Base-by-base conservation (phyloP, 1,284 basidiomycete species). In the Austroboletus novae-zelandiae region DNA sequence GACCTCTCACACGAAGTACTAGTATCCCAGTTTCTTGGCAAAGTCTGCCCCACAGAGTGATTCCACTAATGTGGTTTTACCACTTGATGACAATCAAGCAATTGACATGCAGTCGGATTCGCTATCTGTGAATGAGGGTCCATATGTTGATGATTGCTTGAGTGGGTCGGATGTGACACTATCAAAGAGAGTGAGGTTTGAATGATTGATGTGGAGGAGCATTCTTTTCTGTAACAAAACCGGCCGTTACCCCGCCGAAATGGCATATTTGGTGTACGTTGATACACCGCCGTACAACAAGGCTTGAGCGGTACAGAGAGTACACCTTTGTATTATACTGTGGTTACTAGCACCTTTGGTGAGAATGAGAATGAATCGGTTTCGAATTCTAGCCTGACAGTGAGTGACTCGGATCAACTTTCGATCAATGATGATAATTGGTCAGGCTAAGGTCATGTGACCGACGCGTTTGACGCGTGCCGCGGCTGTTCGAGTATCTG, bases 21-120 rank as follows among this genome's bases (percentile, higher is more conserved):
- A 65, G 63, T 36, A 68, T 20, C 66, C 63, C n/a, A 54, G 50
- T 34, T 65, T 68, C 34, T 47, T 65, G 53, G 50, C 35, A 14
- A 58, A 63, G 32, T 39, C 51, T n/a, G 25, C 42, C n/a, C 8
- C 17, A 2, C 48, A 52, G n/a, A 45, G 30, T 29, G 50, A 62
- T 23, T 9, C 39, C 11, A 29, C 27, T 23, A 20, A 9, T 13
- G 34, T 53, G 34, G 35, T 47, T 15, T 18, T 63, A n/a, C 51
- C 57, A 1, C 55, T 64, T 27, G 55, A 53, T 17, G 48, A 46
- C 36, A 37, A 34, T 42, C 56, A 31, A 4, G 30, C 39, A 40
- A 27, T 39, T 1, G 36, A 43, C 18, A 41, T 23, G 23, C 43
- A 51, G 5, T 25, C 31, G 17, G 31, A 27, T 17, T 20, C 25